phyloP scores from a whole-genome alignment of 495 filamentous ascomycete genomes.

The Neurospora tetrasperma region DNA sequence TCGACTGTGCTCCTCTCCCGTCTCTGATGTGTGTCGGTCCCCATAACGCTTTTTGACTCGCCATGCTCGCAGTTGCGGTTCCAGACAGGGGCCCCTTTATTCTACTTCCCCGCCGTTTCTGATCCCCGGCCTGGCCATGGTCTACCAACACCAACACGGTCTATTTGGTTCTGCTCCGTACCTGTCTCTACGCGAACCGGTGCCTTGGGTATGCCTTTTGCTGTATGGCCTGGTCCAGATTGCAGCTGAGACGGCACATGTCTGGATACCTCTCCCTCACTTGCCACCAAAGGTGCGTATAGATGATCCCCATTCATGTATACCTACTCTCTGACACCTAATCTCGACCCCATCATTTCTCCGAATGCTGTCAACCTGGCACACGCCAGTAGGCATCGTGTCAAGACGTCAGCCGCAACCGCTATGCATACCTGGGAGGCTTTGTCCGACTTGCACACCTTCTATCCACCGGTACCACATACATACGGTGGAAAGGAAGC shows the following conservation, averaged over 20 bases:
- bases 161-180: not conserved
- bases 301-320: not conserved
- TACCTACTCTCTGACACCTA: not conserved
- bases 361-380: not conserved
- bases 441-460: not conserved
- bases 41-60: not conserved
- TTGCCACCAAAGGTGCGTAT: not conserved
- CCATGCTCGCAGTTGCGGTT: not conserved
- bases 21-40: not conserved
- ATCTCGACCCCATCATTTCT: not conserved
- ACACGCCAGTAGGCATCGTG: not conserved
- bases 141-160: not conserved
- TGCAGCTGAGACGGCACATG: not conserved
- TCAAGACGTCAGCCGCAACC: slow-evolving; percentile 6
- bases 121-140: not conserved
- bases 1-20: not conserved
- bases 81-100: not conserved
- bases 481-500: not conserved
- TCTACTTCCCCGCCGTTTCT: not conserved
- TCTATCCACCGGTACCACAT: not conserved
- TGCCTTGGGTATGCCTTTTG: not conserved
- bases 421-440: not conserved
- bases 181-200: not conserved
- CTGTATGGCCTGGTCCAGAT: not conserved
- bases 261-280: not conserved